A percentile compares a stretch with the other conserved stretches of the same genome.
phyloP scores from a whole-genome alignment of 768 basidiomycete species.

The Suillus brevipes region DNA sequence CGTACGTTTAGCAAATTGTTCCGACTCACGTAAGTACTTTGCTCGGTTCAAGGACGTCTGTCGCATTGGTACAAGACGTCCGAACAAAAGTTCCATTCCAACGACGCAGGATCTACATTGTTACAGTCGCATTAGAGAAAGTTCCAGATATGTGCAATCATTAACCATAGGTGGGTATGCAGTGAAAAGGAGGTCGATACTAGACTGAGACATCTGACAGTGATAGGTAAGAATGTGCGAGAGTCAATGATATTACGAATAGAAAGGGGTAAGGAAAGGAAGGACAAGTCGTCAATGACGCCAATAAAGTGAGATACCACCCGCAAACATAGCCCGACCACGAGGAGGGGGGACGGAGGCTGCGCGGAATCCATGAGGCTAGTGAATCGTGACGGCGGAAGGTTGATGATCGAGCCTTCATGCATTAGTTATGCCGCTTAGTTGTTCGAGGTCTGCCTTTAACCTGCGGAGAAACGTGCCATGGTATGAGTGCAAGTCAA shows the following conservation, averaged over 20 bases:
- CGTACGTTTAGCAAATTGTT: not conserved
- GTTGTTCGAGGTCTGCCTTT: conserved; percentile 63
- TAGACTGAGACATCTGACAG: conserved; percentile 24
- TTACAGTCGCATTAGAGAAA: conserved; percentile 17
- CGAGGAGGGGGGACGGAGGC: conserved; percentile 26
- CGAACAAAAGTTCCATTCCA: conserved; percentile 6
- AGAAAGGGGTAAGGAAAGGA: conserved; percentile 3
- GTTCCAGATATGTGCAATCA: conserved; percentile 22
- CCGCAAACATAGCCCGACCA: conserved; percentile 23
- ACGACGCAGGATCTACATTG: conserved; percentile 22
- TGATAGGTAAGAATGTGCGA: conserved; percentile 2
- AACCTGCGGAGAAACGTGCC: conserved; percentile 48
- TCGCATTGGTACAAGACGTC: no score
- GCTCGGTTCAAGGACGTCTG: not conserved
- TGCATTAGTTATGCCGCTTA: conserved; percentile 35
- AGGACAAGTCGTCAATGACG: not conserved
- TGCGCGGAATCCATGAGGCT: conserved; percentile 39
- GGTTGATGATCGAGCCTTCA: conserved; percentile 14
- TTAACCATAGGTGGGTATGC: conserved; percentile 28
- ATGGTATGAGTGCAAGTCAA: conserved; percentile 31
- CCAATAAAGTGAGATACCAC: conserved; percentile 3
- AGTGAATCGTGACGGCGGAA: conserved; percentile 9
- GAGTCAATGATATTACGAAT: conserved; percentile 1
- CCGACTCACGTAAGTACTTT: not conserved
- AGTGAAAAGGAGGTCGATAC: conserved; percentile 12